These are phyloP conservation scores for Trichodelitschia bisporula DNA, from an alignment of 495 filamentous ascomycete species.

Conservation along the genomic window DNA sequence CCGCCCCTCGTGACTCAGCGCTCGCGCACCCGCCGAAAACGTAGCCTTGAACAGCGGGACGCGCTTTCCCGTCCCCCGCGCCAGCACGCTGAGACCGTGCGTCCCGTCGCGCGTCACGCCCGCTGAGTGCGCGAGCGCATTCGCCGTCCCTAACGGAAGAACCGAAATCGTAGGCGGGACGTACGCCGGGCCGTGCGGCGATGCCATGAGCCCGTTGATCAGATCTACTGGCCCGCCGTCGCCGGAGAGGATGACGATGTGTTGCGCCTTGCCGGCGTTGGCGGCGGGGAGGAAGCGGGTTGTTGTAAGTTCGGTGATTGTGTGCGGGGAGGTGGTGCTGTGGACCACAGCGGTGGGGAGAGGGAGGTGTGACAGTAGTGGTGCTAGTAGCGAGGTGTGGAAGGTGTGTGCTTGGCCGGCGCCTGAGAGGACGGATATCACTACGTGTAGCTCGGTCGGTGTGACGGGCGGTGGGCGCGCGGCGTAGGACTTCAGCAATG, in stretches of 20 bases:
- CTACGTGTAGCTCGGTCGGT: conserved; percentile 24
- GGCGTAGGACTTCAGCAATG: too few species aligned
- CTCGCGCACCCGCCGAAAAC: conserved; percentile 40
- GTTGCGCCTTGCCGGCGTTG: conserved; percentile 23
- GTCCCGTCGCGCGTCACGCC: conserved; percentile 19
- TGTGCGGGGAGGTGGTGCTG: conserved; percentile 29
- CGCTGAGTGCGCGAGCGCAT: conserved; percentile 57
- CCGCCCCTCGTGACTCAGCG: conserved; percentile 22
- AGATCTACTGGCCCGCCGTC: conserved; percentile 67
- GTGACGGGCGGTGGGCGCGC: too few species aligned
- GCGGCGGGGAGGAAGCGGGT: conserved; percentile 23
- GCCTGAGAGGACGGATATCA: conserved; percentile 55
- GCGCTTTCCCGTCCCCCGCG: conserved; percentile 7
- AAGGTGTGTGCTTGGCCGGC: conserved; percentile 31
- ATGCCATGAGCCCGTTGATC: conserved; percentile 33
- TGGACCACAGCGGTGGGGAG: conserved; percentile 18
- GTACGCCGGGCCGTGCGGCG: conserved; percentile 7
- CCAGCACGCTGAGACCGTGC: conserved; percentile 28
- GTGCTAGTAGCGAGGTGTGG: conserved; percentile 29
- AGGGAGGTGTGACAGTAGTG: conserved; percentile 25
- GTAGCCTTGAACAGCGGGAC: conserved; percentile 19
- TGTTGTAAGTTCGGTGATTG: conserved; percentile 33
- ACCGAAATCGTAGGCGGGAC: conserved; percentile 33
- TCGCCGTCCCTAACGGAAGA: conserved; percentile 66
- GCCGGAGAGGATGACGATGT: conserved; percentile 55